Percentiles rank a stretch among this genome's conserved stretches.
Evolutionary conservation across 2,329 filamentous ascomycete genomes (phyloP).

Genomic region (Saccharata proteae): DNA sequence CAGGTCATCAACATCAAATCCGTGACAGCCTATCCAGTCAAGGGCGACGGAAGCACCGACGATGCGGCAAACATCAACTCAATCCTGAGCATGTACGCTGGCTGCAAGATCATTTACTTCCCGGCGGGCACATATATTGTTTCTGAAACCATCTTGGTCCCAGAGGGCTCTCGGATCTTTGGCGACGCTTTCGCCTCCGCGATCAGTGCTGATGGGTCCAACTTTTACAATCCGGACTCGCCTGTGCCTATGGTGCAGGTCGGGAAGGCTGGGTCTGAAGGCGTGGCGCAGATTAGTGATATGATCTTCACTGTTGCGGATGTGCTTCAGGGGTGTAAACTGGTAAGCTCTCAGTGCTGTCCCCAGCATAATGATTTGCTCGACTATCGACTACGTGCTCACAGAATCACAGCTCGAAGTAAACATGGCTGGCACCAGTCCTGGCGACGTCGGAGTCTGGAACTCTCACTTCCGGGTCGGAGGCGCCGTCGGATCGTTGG

Average conservation of each 20-base stretch:
- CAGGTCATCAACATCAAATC: constrained; percentile 9
- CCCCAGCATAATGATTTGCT: no score
- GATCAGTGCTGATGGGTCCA: constrained; percentile 11
- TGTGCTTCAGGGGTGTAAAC: constrained; percentile 6
- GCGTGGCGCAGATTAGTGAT: constrained; percentile 13
- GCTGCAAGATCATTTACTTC: constrained; percentile 10
- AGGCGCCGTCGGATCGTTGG: constrained; percentile 19
- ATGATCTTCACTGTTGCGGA: constrained; percentile 13
- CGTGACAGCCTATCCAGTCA: constrained; percentile 1
- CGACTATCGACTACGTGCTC: no score
- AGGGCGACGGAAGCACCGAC: constrained; percentile 6
- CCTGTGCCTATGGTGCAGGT: constrained; percentile 13
- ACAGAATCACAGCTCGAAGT: no score
- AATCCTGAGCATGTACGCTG: constrained; percentile 6
- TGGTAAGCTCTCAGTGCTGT: no score
- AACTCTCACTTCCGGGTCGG: constrained; percentile 24
- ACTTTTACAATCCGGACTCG: constrained; percentile 11
- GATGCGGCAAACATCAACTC: constrained; percentile 8
- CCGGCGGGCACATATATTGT: constrained; percentile 13
- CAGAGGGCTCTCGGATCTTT: constrained; percentile 10
- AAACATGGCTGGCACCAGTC: constrained; percentile 31
- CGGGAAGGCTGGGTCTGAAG: constrained; percentile 11
- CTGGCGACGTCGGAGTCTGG: constrained; percentile 37
- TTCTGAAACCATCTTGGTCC: constrained; percentile 11
- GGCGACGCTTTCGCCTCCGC: constrained; percentile 12